phyloP scores from a whole-genome alignment of 192 early-diverging fungal genomes.

The Coemansia sp. region DNA sequence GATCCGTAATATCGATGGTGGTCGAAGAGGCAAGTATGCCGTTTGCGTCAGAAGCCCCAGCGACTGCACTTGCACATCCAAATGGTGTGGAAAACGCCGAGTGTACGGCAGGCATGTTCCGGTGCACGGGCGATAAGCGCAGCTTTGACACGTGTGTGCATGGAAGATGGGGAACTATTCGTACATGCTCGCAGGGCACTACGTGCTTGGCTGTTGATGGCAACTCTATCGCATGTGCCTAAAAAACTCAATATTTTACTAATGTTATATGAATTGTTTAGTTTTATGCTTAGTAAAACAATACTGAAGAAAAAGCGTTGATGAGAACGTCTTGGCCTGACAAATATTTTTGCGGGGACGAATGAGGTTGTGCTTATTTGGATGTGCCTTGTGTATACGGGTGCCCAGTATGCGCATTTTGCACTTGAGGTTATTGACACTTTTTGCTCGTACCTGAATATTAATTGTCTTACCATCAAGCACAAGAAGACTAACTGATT shows the following conservation, averaged over 20 bases:
- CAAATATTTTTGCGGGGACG: conserved; percentile 55
- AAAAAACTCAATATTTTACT: not conserved
- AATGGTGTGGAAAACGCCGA: not conserved
- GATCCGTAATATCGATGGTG: not conserved
- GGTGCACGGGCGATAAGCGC: conserved; percentile 12
- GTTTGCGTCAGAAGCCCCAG: not conserved
- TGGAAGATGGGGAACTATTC: conserved; percentile 39
- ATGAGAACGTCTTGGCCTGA: conserved; percentile 49
- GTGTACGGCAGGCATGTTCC: conserved; percentile 18
- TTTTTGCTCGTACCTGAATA: conserved; percentile 74
- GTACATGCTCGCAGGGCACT: conserved; percentile 30
- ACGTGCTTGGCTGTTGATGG: conserved; percentile 14
- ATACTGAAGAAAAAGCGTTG: not conserved
- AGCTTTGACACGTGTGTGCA: conserved; percentile 43
- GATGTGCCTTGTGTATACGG: conserved; percentile 59
- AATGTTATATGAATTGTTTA: no score
- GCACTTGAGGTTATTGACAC: conserved; percentile 68
- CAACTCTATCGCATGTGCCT: conserved; percentile 30
- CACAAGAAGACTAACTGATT: conserved; percentile 36
- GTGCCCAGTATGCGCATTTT: conserved; percentile 67
- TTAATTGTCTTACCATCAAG: conserved; percentile 83
- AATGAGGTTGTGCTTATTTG: conserved; percentile 59
- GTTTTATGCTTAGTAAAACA: no score
- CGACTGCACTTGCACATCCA: not conserved
- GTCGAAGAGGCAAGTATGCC: not conserved